phyloP scores from a whole-genome alignment of 371 early-diverging fungal genomes.

The Mortierella sp. region DNA sequence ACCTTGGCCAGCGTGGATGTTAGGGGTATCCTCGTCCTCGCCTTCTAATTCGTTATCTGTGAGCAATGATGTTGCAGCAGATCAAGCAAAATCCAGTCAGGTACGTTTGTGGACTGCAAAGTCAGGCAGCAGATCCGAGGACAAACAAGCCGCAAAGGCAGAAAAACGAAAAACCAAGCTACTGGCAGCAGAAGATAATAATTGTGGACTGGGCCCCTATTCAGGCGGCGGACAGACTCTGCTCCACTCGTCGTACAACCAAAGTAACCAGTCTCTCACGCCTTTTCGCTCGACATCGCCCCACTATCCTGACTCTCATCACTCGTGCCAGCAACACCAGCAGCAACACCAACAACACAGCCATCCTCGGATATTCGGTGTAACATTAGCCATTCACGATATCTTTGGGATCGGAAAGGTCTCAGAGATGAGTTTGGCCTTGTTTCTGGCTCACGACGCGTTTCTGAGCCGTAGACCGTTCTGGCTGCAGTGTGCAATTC shows the following conservation, averaged over 20 bases:
- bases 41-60: too few species aligned
- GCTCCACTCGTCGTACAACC: slow-evolving; percentile 20
- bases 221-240: slow-evolving; percentile 9
- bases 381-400: slow-evolving; percentile 40
- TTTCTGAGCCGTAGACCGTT: slow-evolving; percentile 37
- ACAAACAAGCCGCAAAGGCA: too few species aligned
- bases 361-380: slow-evolving; percentile 5
- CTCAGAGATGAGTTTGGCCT: slow-evolving; percentile 32
- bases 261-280: slow-evolving; percentile 2
- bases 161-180: too few species aligned
- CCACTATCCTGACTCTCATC: background rate
- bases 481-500: slow-evolving; percentile 35
- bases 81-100: too few species aligned
- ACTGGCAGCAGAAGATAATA: too few species aligned
- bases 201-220: background rate
- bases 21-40: too few species aligned
- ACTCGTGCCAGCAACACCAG: background rate
- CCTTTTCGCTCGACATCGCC: slow-evolving; percentile 3
- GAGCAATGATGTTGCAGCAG: too few species aligned
- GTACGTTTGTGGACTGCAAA: too few species aligned
- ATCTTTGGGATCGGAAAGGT: slow-evolving; percentile 45
- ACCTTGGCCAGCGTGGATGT: too few species aligned
- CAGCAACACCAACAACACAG: slow-evolving; percentile 1
- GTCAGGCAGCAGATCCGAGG: too few species aligned
- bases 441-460: slow-evolving; percentile 43